Evolutionary conservation across 805 yeast genomes (phyloP), one percentile per base, ranked within the genome.

Genomic region (Yarrowia sp.): DNA sequence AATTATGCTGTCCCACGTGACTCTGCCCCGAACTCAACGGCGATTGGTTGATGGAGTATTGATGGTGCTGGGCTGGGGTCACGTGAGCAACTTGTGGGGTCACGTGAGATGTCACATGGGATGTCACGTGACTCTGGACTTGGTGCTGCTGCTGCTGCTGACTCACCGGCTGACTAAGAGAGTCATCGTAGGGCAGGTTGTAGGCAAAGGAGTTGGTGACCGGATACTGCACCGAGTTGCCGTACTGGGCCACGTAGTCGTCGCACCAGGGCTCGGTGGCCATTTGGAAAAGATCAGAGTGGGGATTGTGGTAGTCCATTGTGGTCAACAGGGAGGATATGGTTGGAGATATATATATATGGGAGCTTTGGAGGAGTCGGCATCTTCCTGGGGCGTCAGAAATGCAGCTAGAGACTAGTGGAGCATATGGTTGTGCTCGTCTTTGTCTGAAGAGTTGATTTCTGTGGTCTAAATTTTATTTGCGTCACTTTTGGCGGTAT

Each of bases 191-290:
- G 12, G 49, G 40, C 49, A 42, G 49, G 41, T 42, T 42, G 64
- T 42, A 56, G 49, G 48, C 45, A 14, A 53, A 53, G 15, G 59
- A 35, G 58, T 38, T 52, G 58, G 19, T 3, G 8, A 38, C 46
- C 40, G 40, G 64, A 26, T 56, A 56, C 49, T 42, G 49, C n/a
- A 40, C 10, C 5, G 35, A 9, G 49, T 42, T 26, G 64, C 64
- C 64, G 26, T 56, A 56, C 11, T 56, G 64, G 26, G 49, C 49
- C 26, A 43, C 64, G 40, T 56, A 56, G 64, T 56, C 49, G 64
- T 56, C 64, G 64, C 64, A 56, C 64, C 64, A 56, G 38, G 64
- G 64, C 64, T 56, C 64, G 64, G 64, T 56, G 38, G 64, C 64
- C 64, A 56, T 56, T 42, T 41, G 49, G 22, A 56, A 56, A 8